Conservation (phyloP, 2,329 filamentous ascomycete genomes). For the Verticillium nubilum region DNA sequence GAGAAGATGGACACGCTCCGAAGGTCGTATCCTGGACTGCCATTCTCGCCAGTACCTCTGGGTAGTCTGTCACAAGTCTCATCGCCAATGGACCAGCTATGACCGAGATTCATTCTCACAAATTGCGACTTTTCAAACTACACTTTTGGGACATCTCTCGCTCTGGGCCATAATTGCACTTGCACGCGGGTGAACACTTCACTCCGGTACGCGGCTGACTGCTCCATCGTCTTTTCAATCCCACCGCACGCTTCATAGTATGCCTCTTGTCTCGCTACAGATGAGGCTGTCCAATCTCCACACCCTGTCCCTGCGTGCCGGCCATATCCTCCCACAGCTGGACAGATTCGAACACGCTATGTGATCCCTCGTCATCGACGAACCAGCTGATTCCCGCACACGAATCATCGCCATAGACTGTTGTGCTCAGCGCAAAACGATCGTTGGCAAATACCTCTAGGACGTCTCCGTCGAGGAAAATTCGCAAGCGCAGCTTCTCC, state of each 20-base stretch:
- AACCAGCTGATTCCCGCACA: slow-evolving; percentile 19
- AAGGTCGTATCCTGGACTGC: neutral
- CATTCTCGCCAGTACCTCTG: neutral
- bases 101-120: neutral
- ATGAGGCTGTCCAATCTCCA: neutral
- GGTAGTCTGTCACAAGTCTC: neutral
- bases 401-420: slow-evolving; percentile 21
- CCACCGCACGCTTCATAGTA: neutral
- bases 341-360: slow-evolving; percentile 11
- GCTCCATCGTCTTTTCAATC: neutral
- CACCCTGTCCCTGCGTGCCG: neutral
- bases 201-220: neutral
- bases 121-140: neutral
- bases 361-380: slow-evolving; percentile 8
- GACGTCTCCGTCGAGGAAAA: slow-evolving; percentile 34
- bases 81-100: neutral
- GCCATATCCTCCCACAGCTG: slow-evolving; percentile 1
- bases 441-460: slow-evolving; percentile 40
- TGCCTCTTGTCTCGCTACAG: too few relatives aligned
- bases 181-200: neutral
- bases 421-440: slow-evolving; percentile 32
- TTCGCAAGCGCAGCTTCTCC: slow-evolving; percentile 32
- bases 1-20: slow-evolving; percentile 30
- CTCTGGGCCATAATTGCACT: neutral
- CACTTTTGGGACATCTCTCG: neutral